Evolutionary conservation across 73 alveolate genomes (phyloP), one percentile per base, ranked within the genome.

Genomic region (Tetrahymena malaccensis): DNA sequence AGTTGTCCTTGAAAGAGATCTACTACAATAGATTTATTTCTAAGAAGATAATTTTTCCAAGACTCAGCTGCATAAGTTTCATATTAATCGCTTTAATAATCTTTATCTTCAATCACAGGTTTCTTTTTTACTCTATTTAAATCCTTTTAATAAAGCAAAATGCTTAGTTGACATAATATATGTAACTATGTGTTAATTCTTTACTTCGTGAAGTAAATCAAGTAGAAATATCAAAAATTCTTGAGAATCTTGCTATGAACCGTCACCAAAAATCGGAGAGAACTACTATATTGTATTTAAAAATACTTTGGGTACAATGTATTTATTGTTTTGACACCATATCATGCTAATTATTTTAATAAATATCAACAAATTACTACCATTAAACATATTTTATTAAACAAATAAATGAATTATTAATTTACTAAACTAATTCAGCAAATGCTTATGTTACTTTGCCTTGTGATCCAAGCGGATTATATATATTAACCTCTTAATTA

Each of bases 151-250:
- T 19, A 70, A 70, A 19, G 22, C 0, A 70, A 2, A 70, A 19
- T 70, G 19, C 89, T 70, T 11, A n/a, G 89, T n/a, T 70, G 2
- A n/a, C 38, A 1, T n/a, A 27, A 25, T 27, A 0, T 1, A 27
- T 33, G 13, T 1, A 70, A 70, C 0, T 70, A 27, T 7, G 0
- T 34, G 11, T 10, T 40, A 40, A 7, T 40, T 40, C 44, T 40
- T 70, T 70, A 70, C 99, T 96, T 99, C 99, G 96, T 99, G 99
- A 33, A 99, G 95, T 95, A 98, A 98, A 97, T 99, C 99, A 44
- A 99, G 97, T 95, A 99, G 96, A 96, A 97, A 99, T 85, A 97
- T 97, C 43, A 99, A 96, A 85, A 99, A 97, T 96, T 99, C 99
- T 94, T 99, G 96, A 19, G 99, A 97, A 93, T 99, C 99, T 93